Percentiles rank a stretch among this genome's conserved stretches.
Conservation (phyloP, 2,329 filamentous ascomycete genomes). For the Colletotrichum destructivum region DNA sequence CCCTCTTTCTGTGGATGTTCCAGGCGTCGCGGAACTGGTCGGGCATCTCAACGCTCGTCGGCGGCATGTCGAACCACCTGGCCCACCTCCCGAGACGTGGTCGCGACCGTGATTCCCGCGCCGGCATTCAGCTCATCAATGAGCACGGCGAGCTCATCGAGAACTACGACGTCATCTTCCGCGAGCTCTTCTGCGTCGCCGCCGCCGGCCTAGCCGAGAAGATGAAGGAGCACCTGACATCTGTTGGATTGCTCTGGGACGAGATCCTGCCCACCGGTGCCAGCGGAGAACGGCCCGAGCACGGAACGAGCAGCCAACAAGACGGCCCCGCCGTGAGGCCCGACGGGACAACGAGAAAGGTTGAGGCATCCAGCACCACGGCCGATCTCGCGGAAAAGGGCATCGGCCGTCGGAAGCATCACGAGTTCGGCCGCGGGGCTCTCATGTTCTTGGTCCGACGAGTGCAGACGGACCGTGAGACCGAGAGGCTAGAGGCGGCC, state of each 20-base stretch:
- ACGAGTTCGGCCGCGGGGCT: slow-evolving; percentile 77
- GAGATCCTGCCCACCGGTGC: slow-evolving; percentile 79
- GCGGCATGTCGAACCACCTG: slow-evolving; percentile 82
- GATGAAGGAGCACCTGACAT: slow-evolving; percentile 73
- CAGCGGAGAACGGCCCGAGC: slow-evolving; percentile 45
- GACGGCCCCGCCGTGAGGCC: slow-evolving; percentile 28
- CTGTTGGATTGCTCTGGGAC: slow-evolving; percentile 81
- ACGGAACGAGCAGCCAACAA: slow-evolving; percentile 15
- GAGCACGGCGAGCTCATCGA: slow-evolving; percentile 72
- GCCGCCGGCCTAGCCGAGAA: slow-evolving; percentile 80
- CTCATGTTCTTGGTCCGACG: slow-evolving; percentile 84
- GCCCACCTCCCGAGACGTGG: slow-evolving; percentile 60
- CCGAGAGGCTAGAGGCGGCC: slow-evolving; percentile 74
- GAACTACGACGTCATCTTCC: slow-evolving; percentile 83
- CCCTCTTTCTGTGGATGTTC: slow-evolving; percentile 91
- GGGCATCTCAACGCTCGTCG: slow-evolving; percentile 76
- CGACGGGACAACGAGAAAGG: slow-evolving; percentile 41
- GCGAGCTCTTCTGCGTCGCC: slow-evolving; percentile 86
- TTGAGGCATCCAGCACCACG: slow-evolving; percentile 38
- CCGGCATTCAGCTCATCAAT: slow-evolving; percentile 61
- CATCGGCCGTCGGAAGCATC: slow-evolving; percentile 45
- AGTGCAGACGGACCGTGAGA: slow-evolving; percentile 70
- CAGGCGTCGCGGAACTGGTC: slow-evolving; percentile 85
- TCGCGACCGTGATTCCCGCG: slow-evolving; percentile 57
- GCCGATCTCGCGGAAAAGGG: slow-evolving; percentile 61